phyloP scores from a whole-genome alignment of 73 alveolate species.

The Paramecium primaurelia region DNA sequence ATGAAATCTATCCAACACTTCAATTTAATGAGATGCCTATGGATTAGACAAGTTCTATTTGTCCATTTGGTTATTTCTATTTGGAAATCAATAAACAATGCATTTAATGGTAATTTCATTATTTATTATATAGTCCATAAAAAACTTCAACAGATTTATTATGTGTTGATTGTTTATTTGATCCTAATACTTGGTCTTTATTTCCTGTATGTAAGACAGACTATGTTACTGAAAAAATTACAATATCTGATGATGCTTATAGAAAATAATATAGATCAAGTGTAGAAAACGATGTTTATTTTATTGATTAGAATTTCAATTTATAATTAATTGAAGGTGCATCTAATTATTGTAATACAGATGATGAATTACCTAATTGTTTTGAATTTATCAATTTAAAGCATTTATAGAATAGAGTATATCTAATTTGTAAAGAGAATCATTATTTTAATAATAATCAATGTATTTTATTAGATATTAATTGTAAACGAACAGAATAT shows the following conservation, averaged over 20 bases:
- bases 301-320: neutral
- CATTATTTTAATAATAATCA: neutral
- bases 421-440: neutral
- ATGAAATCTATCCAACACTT: neutral
- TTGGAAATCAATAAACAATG: neutral
- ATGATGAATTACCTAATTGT: neutral
- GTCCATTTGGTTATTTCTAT: neutral
- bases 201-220: neutral
- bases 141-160: neutral
- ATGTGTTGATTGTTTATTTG: neutral
- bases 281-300: neutral
- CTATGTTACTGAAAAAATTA: neutral
- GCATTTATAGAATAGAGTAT: neutral
- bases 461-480: neutral
- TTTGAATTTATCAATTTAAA: neutral
- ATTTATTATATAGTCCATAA: neutral
- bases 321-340: neutral
- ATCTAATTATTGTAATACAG: neutral
- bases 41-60: neutral
- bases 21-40: neutral
- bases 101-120: neutral
- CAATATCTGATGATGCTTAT: neutral
- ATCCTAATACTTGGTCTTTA: neutral
- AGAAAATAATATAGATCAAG: neutral
- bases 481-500: neutral